Evolutionary conservation across 768 basidiomycete species (phyloP), one percentile per base, ranked within the genome.

Genomic region (Leccinum truebloodii): DNA sequence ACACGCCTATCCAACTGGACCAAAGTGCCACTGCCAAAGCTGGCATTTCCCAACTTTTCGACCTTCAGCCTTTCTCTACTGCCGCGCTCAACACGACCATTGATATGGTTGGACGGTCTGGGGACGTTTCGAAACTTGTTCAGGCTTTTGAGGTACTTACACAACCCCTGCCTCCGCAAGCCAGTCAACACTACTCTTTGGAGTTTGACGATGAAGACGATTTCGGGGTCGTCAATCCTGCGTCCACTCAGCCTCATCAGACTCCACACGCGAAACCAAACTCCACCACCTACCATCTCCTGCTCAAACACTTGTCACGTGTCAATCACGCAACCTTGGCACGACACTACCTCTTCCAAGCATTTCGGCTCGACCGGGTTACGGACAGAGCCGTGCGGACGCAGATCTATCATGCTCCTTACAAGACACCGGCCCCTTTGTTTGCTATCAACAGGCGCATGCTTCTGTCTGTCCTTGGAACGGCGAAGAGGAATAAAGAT

Each of bases 71-170:
- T 4, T 81, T 89, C 65, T 85, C 88, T 16, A 86, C 85, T 7
- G 71, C 82, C 20, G 84, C 88, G 2, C 82, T 94, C 44, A 91
- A 92, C 73, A 88, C 86, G 18, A 84, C 84, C 51, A 75, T 94
- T 63, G 88, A 91, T 59, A 80, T 86, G 66, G 80, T 92, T 9
- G 90, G 90, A 14, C 80, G 81, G 9, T 67, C 80, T 18, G 81
- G 84, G 13, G 75, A 86, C 56, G 72, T 89, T 41, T 85, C 88
- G 4, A 86, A 83, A 65, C 80, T 94, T 69, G 81, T 93, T 6
- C 84, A 86, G 67, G 81, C 87, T 1, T 94, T 92, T 67, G 92
- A 93, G 65, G 85, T 89, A 30, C 83, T 92, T 59, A 90, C 91
- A 0, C 80, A 85, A 52, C 89, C 89, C 16, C 78, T 92, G 30